These are phyloP conservation scores for Trichoderma erinaceum DNA, from an alignment of 495 filamentous ascomycete genomes.

Conservation along the genomic window DNA sequence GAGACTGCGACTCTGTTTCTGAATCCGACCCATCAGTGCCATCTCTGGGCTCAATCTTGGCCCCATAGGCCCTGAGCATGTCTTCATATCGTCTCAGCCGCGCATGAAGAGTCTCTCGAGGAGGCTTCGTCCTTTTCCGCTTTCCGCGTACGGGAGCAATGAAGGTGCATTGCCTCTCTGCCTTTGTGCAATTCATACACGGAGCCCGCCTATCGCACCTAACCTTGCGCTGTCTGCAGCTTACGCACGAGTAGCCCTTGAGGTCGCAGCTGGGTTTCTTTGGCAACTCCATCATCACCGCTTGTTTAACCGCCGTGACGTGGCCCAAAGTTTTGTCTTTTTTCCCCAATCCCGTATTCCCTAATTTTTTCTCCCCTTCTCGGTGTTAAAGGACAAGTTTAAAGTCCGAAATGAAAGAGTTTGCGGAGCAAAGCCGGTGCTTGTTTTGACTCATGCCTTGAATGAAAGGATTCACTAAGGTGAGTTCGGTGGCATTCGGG, in stretches of 20 bases:
- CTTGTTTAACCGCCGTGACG: background rate
- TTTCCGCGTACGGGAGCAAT: slow-evolving; percentile 25
- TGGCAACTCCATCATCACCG: background rate
- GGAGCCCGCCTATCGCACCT: slow-evolving; percentile 48
- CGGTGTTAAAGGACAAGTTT: background rate
- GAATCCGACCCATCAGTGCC: slow-evolving; percentile 19
- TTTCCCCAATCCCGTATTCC: too few relatives aligned
- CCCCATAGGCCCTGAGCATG: slow-evolving; percentile 21
- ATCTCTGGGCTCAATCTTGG: slow-evolving; percentile 18
- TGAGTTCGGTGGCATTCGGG: background rate
- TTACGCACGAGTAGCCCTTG: background rate
- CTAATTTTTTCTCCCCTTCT: background rate
- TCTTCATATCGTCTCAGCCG: slow-evolving; percentile 27
- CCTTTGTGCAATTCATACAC: slow-evolving; percentile 45
- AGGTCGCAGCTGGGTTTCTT: background rate
- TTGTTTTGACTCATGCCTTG: background rate
- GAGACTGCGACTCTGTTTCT: slow-evolving; percentile 13
- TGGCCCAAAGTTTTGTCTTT: too few relatives aligned
- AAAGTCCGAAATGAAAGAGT: background rate
- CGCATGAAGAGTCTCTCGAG: slow-evolving; percentile 28
- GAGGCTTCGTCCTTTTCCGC: background rate
- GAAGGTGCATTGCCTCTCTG: slow-evolving; percentile 37
- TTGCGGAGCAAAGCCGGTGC: background rate
- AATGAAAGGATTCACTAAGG: background rate
- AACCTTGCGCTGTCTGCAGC: slow-evolving; percentile 63